Evolutionary conservation across 192 early-diverging fungal genomes (phyloP), one percentile per base, ranked within the genome.

Genomic region (Backusella circina): DNA sequence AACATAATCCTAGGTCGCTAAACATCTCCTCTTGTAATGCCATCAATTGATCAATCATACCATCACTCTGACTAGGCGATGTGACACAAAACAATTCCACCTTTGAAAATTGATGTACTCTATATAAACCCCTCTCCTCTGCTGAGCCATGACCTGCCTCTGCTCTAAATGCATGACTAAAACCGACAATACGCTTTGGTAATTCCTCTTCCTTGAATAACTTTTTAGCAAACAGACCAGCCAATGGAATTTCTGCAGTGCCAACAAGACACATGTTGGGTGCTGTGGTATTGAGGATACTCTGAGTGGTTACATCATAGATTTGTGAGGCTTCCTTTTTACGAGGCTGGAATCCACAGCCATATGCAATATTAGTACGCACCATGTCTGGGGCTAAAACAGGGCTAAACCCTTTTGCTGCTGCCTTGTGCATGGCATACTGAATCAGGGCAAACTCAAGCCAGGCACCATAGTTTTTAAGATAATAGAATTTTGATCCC

Each of bases 71-170:
- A 16, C 86, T 87, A 0, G 89, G 89, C 6, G 80, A 82, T 5
- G 93, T 82, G 12, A 96, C 77, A 2, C 86, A 87, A 87, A 98
- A 96, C 71, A 98, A 83, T 75, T 98, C 97, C 0, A 98, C 93
- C 76, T 98, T 98, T 32, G 90, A 93, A 76, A 98, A 98, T 76
- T 97, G 97, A 84, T 98, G 95, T 23, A 98, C 90, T 2, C 97
- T 87, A 83, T 97, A 98, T 31, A 98, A 79, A 0, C 97, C 97
- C 18, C 93, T 89, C 38, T 90, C 90, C 67, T 98, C 95, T 44
- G 88, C 86, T 0, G 91, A 93, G n/a, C 95, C 88, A 0, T 95
- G 88, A 0, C 94, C 91, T 1, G 95, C 94, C 77, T 98, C 97
- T 10, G 95, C 94, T 31, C 97, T 89, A 80, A 96, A 97, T n/a